These are phyloP conservation scores for Debaryomyces tyrocola DNA, from an alignment of 805 yeast genomes.

Conservation along the genomic window DNA sequence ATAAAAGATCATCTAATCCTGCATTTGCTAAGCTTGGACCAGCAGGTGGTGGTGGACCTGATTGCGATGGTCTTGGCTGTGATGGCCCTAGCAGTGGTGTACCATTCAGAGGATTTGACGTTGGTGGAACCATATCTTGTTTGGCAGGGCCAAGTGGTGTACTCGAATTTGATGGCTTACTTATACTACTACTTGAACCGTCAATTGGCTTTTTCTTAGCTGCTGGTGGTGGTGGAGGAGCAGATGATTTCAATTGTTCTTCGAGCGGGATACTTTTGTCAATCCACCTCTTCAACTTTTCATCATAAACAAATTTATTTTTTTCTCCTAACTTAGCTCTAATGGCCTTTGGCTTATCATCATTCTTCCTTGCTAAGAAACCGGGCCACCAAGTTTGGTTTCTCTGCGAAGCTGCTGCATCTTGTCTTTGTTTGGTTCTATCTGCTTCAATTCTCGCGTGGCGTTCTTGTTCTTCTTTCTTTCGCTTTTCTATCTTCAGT, in stretches of 20 bases:
- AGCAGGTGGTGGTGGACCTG: conserved; percentile 9
- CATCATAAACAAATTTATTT: conserved; percentile 75
- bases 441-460: conserved; percentile 1
- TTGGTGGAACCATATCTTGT: conserved; percentile 5
- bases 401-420: conserved; percentile 7
- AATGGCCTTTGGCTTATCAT: conserved; percentile 71
- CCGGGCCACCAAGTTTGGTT: conserved; percentile 53
- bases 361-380: conserved; percentile 36
- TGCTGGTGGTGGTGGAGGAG: conserved; percentile 69
- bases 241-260: conserved; percentile 54
- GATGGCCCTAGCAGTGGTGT: conserved; percentile 10
- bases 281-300: conserved; percentile 83
- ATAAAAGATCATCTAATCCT: conserved; percentile 40
- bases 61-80: conserved; percentile 7
- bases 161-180: background rate
- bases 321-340: conserved; percentile 86
- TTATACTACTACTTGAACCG: background rate
- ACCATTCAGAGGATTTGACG: conserved; percentile 3
- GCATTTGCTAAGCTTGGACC: conserved; percentile 35
- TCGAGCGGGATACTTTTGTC: conserved; percentile 65
- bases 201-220: conserved; percentile 22
- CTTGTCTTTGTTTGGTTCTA: conserved; percentile 5
- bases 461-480: conserved; percentile 13
- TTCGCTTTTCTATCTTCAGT: conserved; percentile 21
- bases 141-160: background rate